Evolutionary conservation across 202 grass and related monocot genomes (phyloP).

Genomic region (Setaria viridis): DNA sequence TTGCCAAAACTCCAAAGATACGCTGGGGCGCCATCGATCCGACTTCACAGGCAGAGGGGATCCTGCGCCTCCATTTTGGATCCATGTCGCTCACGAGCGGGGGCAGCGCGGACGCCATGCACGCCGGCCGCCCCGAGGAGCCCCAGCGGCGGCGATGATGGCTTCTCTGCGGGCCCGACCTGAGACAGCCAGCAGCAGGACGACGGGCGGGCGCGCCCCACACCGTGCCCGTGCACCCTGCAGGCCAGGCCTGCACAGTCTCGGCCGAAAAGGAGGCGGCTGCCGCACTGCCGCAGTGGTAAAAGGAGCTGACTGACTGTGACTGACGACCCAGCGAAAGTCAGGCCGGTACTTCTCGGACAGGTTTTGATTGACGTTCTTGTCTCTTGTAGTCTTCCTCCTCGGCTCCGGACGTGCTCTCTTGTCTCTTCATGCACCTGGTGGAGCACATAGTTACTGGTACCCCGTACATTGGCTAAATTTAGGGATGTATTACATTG

Average conservation of each 20-base stretch:
- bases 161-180: neutral
- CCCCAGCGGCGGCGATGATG: slow-evolving; percentile 5
- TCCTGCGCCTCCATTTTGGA: slow-evolving; percentile 24
- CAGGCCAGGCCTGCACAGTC: neutral
- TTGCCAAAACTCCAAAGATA: neutral
- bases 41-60: neutral
- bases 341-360: neutral
- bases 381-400: slow-evolving; percentile 25
- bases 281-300: neutral
- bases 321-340: neutral
- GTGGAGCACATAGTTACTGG: too few relatives aligned
- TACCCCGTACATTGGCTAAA: too few relatives aligned
- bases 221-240: slow-evolving; percentile 16
- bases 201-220: neutral
- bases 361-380: slow-evolving; percentile 23
- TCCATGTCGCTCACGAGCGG: slow-evolving; percentile 38
- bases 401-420: neutral
- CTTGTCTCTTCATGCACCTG: neutral
- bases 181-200: neutral
- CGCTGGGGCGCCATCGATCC: neutral
- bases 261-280: neutral
- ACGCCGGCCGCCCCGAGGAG: neutral
- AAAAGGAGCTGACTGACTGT: slow-evolving; percentile 1
- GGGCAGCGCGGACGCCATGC: neutral
- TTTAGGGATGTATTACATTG: too few relatives aligned